Evolutionary conservation across 805 yeast species (phyloP).

Genomic region (Wickerhamomyces pijperi): DNA sequence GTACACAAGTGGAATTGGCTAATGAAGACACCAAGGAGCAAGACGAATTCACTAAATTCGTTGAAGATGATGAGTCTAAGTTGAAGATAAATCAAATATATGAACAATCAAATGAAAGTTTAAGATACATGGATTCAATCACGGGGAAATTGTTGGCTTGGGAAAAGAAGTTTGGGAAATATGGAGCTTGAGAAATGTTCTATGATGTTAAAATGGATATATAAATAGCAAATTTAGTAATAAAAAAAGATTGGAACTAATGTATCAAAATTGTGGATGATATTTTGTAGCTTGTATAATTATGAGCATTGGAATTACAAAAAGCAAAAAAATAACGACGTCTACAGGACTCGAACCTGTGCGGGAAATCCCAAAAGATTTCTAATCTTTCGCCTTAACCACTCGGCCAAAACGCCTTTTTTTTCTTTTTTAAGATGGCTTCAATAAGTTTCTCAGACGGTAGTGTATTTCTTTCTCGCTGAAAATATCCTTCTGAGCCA

Average conservation of each 20-base stretch:
- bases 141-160: conserved; percentile 63
- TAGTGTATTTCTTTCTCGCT: neutral
- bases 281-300: too few species aligned
- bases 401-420: conserved; percentile 38
- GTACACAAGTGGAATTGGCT: conserved; percentile 76
- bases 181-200: conserved; percentile 4
- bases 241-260: too few species aligned
- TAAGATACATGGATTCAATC: conserved; percentile 57
- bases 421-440: too few species aligned
- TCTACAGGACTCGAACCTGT: conserved; percentile 67
- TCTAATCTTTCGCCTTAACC: conserved; percentile 58
- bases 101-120: conserved; percentile 44
- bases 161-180: conserved; percentile 56
- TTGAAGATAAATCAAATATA: conserved; percentile 30
- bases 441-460: too few species aligned
- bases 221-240: too few species aligned
- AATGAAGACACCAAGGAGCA: conserved; percentile 53
- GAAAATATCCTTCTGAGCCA: too few species aligned
- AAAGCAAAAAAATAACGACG: conserved; percentile 40
- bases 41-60: conserved; percentile 34
- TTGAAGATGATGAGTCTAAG: conserved; percentile 28
- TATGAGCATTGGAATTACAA: too few species aligned
- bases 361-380: conserved; percentile 52
- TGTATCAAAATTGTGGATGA: too few species aligned
- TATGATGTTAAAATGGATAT: too few species aligned